Base-by-base conservation (phyloP, 164 flowering plant species). In the Brasenia schreberi region DNA sequence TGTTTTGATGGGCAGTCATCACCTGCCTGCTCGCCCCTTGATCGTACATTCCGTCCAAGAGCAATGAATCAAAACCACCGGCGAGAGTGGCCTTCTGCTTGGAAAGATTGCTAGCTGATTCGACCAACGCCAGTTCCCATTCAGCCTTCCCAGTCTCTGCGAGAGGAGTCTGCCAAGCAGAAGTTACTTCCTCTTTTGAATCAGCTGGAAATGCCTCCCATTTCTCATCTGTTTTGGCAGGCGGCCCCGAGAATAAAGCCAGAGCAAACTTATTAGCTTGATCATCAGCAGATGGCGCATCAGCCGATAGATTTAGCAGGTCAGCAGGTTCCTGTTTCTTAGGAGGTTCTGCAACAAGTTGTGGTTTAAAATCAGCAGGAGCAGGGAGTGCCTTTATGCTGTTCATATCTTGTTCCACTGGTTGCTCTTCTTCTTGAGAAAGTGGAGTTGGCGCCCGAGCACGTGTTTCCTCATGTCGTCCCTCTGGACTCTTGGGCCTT, bases 121-220 rank as follows among this genome's bases (percentile, higher is more conserved):
- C 91, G 49, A 85, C 95, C 76, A 90, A 74, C 6, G 88, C 95
- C 64, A 83, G 61, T 69, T 90, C 95, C 97, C 97, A 90, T 69
- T 88, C 97, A 5, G 90, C 89, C 66, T 84, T 83, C 45, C 84
- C 87, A 44, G 45, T 43, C 72, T 85, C 88, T 6, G 86, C 87
- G 7, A 88, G 87, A 6, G 56, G 56, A 6, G 56, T 49, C 65
- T 83, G 84, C 90, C 92, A 85, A 1, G 92, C 89, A 0, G 92
- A 83, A 19, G 87, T 81, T 42, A 83, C 77, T 56, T 81, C 84
- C 64, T 81, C 77, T 33, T 67, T 61, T 5, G 66, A 79, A 70
- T 76, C 64, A 0, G 84, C 74, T 0, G 77, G 74, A 75, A 84
- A 81, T 18, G 88, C 83, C 71, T 81, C 85, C 90, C 92, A 85